Percentiles rank a stretch among this genome's conserved stretches.
phyloP scores from a whole-genome alignment of 768 basidiomycete species.

The Trametes coccinea region DNA sequence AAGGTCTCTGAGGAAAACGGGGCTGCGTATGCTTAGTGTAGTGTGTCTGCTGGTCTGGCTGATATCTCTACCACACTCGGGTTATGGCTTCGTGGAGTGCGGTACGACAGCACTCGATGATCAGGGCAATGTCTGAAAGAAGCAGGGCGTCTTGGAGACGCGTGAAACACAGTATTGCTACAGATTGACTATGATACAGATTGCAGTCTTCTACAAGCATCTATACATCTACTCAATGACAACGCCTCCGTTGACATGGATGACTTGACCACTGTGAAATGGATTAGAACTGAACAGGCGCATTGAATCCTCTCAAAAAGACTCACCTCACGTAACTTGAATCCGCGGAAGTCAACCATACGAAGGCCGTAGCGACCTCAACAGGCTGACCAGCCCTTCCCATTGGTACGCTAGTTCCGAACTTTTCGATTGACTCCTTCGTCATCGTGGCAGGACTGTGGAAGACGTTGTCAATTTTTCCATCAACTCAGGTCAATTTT shows the following conservation, averaged over 20 bases:
- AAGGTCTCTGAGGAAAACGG: conserved; percentile 2
- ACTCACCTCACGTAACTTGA: conserved; percentile 44
- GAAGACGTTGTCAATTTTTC: not conserved
- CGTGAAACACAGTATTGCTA: not conserved
- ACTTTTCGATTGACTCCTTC: conserved; percentile 34
- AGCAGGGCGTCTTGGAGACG: too few species aligned
- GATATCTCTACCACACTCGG: too few species aligned
- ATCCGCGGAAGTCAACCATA: conserved; percentile 49
- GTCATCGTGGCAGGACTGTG: conserved; percentile 38
- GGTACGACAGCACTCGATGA: too few species aligned
- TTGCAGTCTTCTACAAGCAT: not conserved
- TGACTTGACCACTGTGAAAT: conserved; percentile 28
- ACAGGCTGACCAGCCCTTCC: conserved; percentile 52
- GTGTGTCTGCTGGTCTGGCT: not conserved
- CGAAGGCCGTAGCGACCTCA: conserved; percentile 49
- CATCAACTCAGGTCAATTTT: too few species aligned
- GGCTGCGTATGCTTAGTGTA: conserved; percentile 5
- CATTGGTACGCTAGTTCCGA: conserved; percentile 41
- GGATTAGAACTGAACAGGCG: not conserved
- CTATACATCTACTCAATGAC: conserved; percentile 29
- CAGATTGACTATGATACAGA: conserved; percentile 4
- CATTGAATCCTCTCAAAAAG: not conserved
- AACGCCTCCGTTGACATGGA: conserved; percentile 34
- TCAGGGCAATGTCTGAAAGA: too few species aligned
- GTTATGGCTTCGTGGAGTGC: too few species aligned